Evolutionary conservation across 1,139 yeast species (phyloP), one percentile per base, ranked within the genome.

Genomic region (Saccharomyces hybrid): DNA sequence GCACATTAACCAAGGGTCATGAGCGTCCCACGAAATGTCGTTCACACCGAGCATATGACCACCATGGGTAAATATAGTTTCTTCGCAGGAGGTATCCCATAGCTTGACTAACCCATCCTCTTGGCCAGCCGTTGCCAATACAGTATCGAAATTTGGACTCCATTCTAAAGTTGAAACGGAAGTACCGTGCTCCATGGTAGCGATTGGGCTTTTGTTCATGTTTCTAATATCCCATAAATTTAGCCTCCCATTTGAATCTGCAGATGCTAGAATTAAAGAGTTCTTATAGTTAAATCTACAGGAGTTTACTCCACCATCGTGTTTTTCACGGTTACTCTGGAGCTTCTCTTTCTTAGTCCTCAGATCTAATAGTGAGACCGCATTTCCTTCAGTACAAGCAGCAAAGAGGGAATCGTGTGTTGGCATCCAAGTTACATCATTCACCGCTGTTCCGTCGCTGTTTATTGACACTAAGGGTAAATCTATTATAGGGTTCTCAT

Each of bases 31-130:
- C 49, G 84, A 81, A 49, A 91, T 75, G 66, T 91, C 98, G 63
- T 86, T 84, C 14, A 93, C 88, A 25, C 95, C 91, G 54, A 86
- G 75, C 79, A 93, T 82, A 68, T 93, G 99, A 0, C 99, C 99
- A 11, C 86, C 88, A 69, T 95, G 99, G 38, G 80, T 77, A 65
- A 93, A 91, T 25, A 84, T 56, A 48, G 84, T 71, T 66, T 74
- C 60, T 62, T 77, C 53, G 32, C 68, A 66, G 1, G 79, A 64
- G 3, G 83, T 69, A 64, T 89, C 91, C 84, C 89, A 87, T 2
- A 93, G 54, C 62, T 82, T 81, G 8, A 88, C 91, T 46, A 81
- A 71, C 5, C 83, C 79, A 68, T 91, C 98, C 1, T 74, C 70
- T 52, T 75, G 76, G 0, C 96, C 88, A 0, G 86, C 83, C 1